Evolutionary conservation across 2,329 filamentous ascomycete genomes (phyloP), one percentile per base, ranked within the genome.

Genomic region (Davidsoniella eucalypti): DNA sequence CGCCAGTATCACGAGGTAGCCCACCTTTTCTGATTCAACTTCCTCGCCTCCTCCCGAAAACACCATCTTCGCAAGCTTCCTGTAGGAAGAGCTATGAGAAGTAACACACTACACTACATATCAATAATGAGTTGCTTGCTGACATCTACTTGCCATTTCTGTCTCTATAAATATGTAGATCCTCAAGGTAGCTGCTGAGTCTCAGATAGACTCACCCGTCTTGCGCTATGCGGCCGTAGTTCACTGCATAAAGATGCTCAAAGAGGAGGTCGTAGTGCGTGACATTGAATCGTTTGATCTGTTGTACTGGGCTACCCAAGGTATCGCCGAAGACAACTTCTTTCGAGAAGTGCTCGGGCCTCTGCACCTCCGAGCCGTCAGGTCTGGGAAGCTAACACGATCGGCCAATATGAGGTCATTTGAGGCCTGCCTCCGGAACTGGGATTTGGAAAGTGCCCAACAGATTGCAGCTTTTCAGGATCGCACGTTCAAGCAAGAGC

Each of bases 1-100:
- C 73, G 77, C 40, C 64, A 69, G 6, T 78, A 78, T 57, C 78
- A 72, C 56, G 68, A 75, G 63, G 72, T 76, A 57, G 53, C 12
- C 29, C 29, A 12, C 29, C 29, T 33, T 33, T 9, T 33, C 29
- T 33, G 29, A 10, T 10, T 12, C 29, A 33, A 33, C 12, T 33
- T 33, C 12, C 29, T 33, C 6, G 29, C 9, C 29, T 12, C 29
- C 29, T 5, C 9, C 29, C 8, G 29, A 33, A 12, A 33, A 5
- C 23, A 21, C 29, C 44, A 25, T 44, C 5, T 17, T 26, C 18
- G n/a, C 29, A 18, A 16, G 16, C 18, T 33, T 33, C 29, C 12
- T 33, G 4, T 12, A 33, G 29, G 29, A 33, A 33, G 29, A 33
- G 12, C 9, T 4, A 12, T 33, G 29, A 12, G 29, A 33, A 9